These are phyloP conservation scores for Protea cynaroides DNA, from an alignment of 164 flowering plant species.

Conservation along the genomic window DNA sequence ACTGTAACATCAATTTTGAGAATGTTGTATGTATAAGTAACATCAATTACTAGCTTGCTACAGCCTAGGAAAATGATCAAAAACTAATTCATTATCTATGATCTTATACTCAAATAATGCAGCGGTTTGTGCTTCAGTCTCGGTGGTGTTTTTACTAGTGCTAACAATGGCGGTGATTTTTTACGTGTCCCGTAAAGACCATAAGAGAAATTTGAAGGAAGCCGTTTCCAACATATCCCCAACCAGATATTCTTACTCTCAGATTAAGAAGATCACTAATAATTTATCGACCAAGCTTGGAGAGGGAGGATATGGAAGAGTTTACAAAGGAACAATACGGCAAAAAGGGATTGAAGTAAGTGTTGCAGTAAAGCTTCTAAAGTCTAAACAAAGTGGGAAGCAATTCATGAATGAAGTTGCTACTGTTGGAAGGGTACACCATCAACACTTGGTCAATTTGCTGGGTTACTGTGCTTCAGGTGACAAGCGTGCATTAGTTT, in stretches of 20 bases:
- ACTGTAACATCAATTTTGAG: no score
- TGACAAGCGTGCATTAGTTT: no score
- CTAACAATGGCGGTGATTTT: background rate
- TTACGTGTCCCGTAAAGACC: background rate
- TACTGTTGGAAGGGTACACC: no score
- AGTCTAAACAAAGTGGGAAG: no score
- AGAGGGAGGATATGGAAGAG: background rate
- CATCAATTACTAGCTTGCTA: no score
- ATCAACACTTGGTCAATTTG: no score
- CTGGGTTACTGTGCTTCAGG: no score
- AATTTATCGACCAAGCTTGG: conserved; percentile 5
- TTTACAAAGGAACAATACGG: background rate
- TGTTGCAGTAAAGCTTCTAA: background rate
- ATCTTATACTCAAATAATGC: no score
- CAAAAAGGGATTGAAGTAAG: background rate
- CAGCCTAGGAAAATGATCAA: no score
- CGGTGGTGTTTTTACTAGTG: background rate
- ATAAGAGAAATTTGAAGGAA: background rate
- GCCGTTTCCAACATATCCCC: background rate
- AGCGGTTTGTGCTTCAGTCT: background rate
- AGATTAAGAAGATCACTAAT: conserved; percentile 4
- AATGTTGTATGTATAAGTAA: no score
- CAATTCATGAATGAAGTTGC: no score
- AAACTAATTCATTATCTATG: background rate
- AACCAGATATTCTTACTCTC: conserved; percentile 2